These are phyloP conservation scores for Carpinus viminea DNA, from an alignment of 306 rosid species.

Conservation along the genomic window DNA sequence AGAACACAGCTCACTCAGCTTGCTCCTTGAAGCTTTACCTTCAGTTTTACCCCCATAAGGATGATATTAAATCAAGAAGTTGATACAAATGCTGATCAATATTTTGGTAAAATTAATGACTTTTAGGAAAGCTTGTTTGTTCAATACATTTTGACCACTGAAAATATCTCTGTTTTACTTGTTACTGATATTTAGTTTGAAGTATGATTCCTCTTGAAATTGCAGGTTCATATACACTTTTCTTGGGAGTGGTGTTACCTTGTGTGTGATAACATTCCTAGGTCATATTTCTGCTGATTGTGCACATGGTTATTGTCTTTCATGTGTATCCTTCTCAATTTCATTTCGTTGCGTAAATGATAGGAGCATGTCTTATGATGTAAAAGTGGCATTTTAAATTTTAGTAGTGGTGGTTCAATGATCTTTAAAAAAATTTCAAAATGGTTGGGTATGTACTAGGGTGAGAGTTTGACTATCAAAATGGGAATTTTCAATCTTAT, in stretches of 20 bases:
- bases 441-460: no score
- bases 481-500: no score
- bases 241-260: conserved; percentile 31
- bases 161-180: not conserved
- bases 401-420: no score
- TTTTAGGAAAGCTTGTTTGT: not conserved
- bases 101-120: not conserved
- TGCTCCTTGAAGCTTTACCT: not conserved
- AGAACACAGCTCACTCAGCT: not conserved
- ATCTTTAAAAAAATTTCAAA: no score
- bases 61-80: not conserved
- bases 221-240: conserved; percentile 37
- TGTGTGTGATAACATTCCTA: conserved; percentile 31
- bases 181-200: no score
- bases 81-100: not conserved
- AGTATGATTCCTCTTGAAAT: not conserved
- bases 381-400: not conserved
- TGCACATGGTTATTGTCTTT: conserved; percentile 38
- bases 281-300: conserved; percentile 40
- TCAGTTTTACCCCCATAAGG: not conserved
- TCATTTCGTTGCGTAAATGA: not conserved
- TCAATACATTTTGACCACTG: not conserved
- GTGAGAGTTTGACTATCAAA: no score
- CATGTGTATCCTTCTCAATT: conserved; percentile 41
- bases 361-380: not conserved